These are phyloP conservation scores for Cladosporium sp. DNA, from an alignment of 2,329 filamentous ascomycete species.

Conservation along the genomic window DNA sequence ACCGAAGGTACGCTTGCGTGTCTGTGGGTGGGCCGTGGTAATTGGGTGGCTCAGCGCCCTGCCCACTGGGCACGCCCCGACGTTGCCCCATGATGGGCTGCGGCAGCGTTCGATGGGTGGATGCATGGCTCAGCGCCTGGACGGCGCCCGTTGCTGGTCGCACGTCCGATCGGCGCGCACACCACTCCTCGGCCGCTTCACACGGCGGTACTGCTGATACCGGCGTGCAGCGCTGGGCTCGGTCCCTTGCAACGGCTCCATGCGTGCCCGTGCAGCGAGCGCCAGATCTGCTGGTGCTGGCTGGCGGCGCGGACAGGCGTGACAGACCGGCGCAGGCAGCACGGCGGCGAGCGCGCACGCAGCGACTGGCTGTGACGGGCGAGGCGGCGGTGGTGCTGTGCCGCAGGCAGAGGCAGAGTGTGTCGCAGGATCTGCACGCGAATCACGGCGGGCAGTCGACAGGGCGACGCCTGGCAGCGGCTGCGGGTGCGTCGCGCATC, in stretches of 20 bases:
- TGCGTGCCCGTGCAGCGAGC: background rate
- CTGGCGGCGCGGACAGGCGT: background rate
- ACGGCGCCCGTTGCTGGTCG: slow-evolving; percentile 8
- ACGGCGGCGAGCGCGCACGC: background rate
- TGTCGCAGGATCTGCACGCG: slow-evolving; percentile 12
- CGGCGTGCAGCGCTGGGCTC: background rate
- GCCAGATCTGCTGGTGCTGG: background rate
- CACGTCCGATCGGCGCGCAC: slow-evolving; percentile 11
- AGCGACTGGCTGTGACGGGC: background rate
- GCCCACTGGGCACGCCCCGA: slow-evolving; percentile 9
- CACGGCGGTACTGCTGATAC: slow-evolving; percentile 11
- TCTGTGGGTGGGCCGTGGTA: slow-evolving; percentile 9
- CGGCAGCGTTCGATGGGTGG: slow-evolving; percentile 10
- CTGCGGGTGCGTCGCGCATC: background rate
- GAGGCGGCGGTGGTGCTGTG: background rate
- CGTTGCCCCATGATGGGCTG: slow-evolving; percentile 9
- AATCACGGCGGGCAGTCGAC: slow-evolving; percentile 11
- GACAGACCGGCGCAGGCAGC: slow-evolving; percentile 1
- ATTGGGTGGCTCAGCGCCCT: slow-evolving; percentile 14
- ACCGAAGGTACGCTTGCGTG: slow-evolving; percentile 13
- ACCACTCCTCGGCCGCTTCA: slow-evolving; percentile 6
- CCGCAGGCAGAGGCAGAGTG: slow-evolving; percentile 8
- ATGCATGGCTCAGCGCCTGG: slow-evolving; percentile 9
- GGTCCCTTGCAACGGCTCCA: background rate
- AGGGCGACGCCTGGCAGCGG: background rate